Percentiles rank a stretch among this genome's conserved stretches.
Conservation (phyloP, 257 asterid genomes). For the Nicotiana tabacum region DNA sequence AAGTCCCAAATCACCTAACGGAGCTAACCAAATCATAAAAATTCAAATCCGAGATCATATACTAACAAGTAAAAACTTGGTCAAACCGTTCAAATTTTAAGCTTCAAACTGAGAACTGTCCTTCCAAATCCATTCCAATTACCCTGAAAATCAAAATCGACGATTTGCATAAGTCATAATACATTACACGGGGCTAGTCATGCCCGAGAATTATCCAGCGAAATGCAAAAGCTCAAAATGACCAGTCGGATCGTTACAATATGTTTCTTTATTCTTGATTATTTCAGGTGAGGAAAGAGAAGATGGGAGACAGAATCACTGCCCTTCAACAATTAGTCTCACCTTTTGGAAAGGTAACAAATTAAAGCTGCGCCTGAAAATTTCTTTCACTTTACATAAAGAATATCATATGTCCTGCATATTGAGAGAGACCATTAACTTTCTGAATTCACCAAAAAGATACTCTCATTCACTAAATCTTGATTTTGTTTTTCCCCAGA, state of each 20-base stretch:
- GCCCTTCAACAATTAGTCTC: constrained; percentile 89
- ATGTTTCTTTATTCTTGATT: constrained; percentile 24
- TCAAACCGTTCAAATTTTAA: too few relatives aligned
- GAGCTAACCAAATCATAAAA: too few relatives aligned
- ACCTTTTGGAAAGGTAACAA: constrained; percentile 81
- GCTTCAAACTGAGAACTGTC: too few relatives aligned
- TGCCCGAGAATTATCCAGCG: too few relatives aligned
- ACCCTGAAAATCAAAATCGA: too few relatives aligned
- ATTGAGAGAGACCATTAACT: neutral
- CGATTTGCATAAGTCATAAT: too few relatives aligned
- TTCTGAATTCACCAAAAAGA: neutral
- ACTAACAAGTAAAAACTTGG: too few relatives aligned
- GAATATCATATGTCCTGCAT: neutral
- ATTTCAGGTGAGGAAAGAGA: constrained; percentile 78
- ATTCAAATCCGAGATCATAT: too few relatives aligned
- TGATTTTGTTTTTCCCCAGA: constrained; percentile 31
- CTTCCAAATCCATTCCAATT: too few relatives aligned
- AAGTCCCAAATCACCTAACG: too few relatives aligned
- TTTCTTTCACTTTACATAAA: constrained; percentile 24
- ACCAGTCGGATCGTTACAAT: neutral
- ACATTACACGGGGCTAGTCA: too few relatives aligned
- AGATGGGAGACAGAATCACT: constrained; percentile 93
- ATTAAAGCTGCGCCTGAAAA: constrained; percentile 19
- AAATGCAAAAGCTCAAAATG: too few relatives aligned
- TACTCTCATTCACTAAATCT: neutral